phyloP scores from a whole-genome alignment of 768 basidiomycete genomes.

The Stropharia rugosoannulata region DNA sequence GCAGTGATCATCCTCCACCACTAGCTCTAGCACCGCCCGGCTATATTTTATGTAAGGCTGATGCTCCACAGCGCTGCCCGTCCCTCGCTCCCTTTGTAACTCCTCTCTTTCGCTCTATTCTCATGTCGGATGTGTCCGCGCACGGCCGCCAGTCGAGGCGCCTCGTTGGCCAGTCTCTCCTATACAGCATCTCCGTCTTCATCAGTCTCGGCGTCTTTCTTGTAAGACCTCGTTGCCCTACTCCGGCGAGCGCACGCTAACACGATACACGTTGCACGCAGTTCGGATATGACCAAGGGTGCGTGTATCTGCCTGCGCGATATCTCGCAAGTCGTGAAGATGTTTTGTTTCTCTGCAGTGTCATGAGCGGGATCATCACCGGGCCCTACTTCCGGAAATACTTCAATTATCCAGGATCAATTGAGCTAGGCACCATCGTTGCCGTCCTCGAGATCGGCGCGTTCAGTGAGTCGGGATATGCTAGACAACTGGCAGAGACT shows the following conservation, averaged over 20 bases:
- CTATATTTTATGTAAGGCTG: constrained; percentile 11
- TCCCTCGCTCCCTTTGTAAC: constrained; percentile 6
- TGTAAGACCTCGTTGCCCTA: constrained; percentile 41
- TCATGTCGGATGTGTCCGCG: constrained; percentile 44
- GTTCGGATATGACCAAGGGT: constrained; percentile 93
- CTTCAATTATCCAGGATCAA: constrained; percentile 74
- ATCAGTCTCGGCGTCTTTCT: constrained; percentile 85
- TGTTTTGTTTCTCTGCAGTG: constrained; percentile 38
- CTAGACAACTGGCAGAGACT: neutral
- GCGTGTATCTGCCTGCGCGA: constrained; percentile 10
- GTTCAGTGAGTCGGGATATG: constrained; percentile 55
- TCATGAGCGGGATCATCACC: constrained; percentile 92
- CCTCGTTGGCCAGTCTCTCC: constrained; percentile 76
- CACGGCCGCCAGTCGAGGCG: constrained; percentile 31
- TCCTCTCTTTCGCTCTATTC: constrained; percentile 35
- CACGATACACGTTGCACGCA: constrained; percentile 21
- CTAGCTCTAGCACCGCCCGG: neutral
- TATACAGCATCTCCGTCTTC: constrained; percentile 79
- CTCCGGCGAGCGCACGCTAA: neutral
- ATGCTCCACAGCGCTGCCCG: constrained; percentile 17
- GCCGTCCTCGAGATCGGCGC: constrained; percentile 94
- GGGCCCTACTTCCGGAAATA: constrained; percentile 79
- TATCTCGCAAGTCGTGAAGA: constrained; percentile 2
- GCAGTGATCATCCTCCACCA: constrained; percentile 2
- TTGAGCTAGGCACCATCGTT: constrained; percentile 91